A percentile compares a stretch with the other conserved stretches of the same genome.
Conservation (phyloP, 768 basidiomycete genomes). For the Termitomyces sp. region DNA sequence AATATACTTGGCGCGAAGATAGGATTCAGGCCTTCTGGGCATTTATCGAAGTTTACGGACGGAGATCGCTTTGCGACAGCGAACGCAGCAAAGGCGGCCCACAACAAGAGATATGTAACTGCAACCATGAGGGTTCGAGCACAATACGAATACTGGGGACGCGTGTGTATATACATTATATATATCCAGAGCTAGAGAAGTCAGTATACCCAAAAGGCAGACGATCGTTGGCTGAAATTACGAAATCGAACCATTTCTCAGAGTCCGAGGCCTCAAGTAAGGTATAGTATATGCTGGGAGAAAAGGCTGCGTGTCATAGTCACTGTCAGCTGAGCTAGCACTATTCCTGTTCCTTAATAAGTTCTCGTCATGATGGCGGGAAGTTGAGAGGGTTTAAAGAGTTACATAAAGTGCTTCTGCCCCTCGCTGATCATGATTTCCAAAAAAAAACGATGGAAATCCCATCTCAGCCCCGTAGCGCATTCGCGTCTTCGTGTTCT, state of each 20-base stretch:
- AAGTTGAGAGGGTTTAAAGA: background rate
- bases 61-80: background rate
- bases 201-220: background rate
- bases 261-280: background rate
- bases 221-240: background rate
- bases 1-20: background rate
- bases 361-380: no score
- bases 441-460: background rate
- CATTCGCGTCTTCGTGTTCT: no score
- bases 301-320: background rate
- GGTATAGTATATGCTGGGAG: no score
- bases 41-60: background rate
- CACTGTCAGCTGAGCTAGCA: background rate
- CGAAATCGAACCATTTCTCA: background rate
- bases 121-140: background rate
- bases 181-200: background rate
- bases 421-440: background rate
- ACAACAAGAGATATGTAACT: background rate
- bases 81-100: background rate
- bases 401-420: background rate
- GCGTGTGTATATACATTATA: no score
- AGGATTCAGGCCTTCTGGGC: background rate
- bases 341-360: background rate
- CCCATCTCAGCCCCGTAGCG: background rate
- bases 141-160: no score